Evolutionary conservation across 805 yeast genomes (phyloP).

Genomic region (Ogataea kodamae): DNA sequence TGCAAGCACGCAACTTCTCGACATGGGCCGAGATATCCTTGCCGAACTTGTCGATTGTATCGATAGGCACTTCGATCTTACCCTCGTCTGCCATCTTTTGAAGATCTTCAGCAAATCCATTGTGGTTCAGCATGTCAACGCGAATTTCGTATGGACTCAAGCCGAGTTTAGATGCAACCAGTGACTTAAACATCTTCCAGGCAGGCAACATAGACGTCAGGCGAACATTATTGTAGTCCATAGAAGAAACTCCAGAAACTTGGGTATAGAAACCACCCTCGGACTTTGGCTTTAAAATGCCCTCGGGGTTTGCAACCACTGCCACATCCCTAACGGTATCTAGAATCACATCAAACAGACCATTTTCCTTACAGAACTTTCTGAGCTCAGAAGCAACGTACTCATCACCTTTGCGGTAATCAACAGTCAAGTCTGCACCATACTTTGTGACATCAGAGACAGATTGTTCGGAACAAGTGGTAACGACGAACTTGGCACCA

Average conservation of each 20-base stretch:
- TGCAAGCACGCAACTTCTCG: constrained; percentile 39
- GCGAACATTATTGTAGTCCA: constrained; percentile 29
- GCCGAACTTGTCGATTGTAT: constrained; percentile 8
- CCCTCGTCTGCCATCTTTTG: constrained; percentile 9
- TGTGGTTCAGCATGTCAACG: neutral
- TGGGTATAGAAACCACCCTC: constrained; percentile 47
- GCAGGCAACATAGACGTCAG: constrained; percentile 3
- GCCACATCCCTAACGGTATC: constrained; percentile 61
- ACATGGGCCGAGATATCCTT: constrained; percentile 44
- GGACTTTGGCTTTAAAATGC: constrained; percentile 41
- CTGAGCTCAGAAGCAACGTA: neutral
- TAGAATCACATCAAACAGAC: constrained; percentile 51
- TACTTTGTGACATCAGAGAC: constrained; percentile 18
- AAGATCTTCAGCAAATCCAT: neutral
- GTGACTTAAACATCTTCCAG: neutral
- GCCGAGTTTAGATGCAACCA: neutral
- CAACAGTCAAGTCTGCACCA: constrained; percentile 59
- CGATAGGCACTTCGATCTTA: constrained; percentile 30
- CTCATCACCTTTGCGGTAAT: constrained; percentile 46
- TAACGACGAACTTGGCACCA: constrained; percentile 49
- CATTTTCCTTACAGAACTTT: constrained; percentile 25
- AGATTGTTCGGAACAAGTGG: constrained; percentile 40
- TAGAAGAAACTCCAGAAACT: constrained; percentile 49
- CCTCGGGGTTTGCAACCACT: constrained; percentile 39
- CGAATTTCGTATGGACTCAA: neutral